Base-by-base conservation (phyloP, 106 monocot genomes). In the Chionographis japonica region DNA sequence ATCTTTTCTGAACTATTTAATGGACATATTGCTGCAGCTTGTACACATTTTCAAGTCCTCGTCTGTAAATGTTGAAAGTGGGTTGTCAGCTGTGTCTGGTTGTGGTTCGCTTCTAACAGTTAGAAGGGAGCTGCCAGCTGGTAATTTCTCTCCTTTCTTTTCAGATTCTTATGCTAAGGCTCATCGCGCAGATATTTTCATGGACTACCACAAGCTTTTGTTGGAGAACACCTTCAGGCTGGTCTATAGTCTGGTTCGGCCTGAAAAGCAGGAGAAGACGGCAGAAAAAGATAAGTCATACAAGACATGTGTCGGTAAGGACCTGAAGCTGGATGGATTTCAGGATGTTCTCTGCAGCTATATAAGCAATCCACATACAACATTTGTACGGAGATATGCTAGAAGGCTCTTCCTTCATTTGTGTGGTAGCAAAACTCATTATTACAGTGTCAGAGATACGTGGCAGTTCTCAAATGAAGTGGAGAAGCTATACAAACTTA, bases 341-440 rank as follows among this genome's bases (percentile, higher is more conserved):
- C 98, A 98, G 58, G 98, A 98, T 84, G 85, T 98, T 77, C 80
- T 98, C 12, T 98, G 98, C 68, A 81, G 77, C 68, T 98, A 98
- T 75, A 93, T 98, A 37, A 93, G 90, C 76, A 98, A 98, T 61
- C 80, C 87, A 52, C 54, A 86, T 73, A 93, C 98, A 55, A 62
- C 80, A 57, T 98, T 98, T 80, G 79, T 98, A 13, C 79, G 98
- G 18, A 84, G 93, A 61, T 98, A 90, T 76, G 98, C 98, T 18
- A 93, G 98, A 81, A 90, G 93, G 77, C 87, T 98, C 16, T 90
- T 98, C 61, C 74, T 98, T 50, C 92, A 98, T 74, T 51, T 98
- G 40, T 98, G 98, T 76, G 98, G 98, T 54, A 93, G 93, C 83
- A 98, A 98, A 74, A 83, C 85, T 55, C 85, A 93, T 63, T 98